phyloP scores from a whole-genome alignment of 805 yeast genomes.

The Wickerhamomyces kurtzmanii region DNA sequence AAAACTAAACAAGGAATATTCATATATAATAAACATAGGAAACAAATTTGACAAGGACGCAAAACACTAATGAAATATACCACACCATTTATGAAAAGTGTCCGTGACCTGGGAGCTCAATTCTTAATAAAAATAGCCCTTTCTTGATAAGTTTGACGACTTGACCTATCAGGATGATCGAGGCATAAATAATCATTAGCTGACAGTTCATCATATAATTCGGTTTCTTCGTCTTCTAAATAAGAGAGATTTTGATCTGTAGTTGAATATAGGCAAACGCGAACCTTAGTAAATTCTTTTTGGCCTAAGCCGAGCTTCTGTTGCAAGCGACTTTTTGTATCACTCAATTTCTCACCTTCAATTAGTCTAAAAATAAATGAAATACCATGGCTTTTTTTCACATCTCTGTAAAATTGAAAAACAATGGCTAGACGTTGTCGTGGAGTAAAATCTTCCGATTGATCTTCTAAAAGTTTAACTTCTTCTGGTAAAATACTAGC shows the following conservation, averaged over 20 bases:
- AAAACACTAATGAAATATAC: too few relatives aligned
- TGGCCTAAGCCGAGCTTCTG: conserved; percentile 65
- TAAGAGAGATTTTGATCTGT: conserved; percentile 26
- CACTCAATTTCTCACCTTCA: conserved; percentile 54
- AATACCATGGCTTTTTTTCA: conserved; percentile 62
- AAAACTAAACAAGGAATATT: too few relatives aligned
- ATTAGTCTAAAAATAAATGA: conserved; percentile 73
- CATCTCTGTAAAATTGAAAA: conserved; percentile 67
- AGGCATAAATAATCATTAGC: conserved; percentile 54
- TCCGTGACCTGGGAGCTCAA: too few relatives aligned
- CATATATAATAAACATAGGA: too few relatives aligned
- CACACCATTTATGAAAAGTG: too few relatives aligned
- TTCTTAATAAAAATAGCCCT: conserved; percentile 51
- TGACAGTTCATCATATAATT: conserved; percentile 44
- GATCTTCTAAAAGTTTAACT: conserved; percentile 14
- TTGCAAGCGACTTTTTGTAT: conserved; percentile 60
- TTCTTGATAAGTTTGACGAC: conserved; percentile 42
- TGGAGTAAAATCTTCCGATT: conserved; percentile 6
- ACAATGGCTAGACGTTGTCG: conserved; percentile 47
- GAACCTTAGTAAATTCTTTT: conserved; percentile 70
- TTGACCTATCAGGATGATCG: conserved; percentile 80
- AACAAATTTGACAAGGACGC: too few relatives aligned
- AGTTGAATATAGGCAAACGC: conserved; percentile 29
- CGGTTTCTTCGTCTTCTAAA: conserved; percentile 41
- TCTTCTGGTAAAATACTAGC: conserved; percentile 38